phyloP scores from a whole-genome alignment of 306 rosid species.

The Rosa multiflora region DNA sequence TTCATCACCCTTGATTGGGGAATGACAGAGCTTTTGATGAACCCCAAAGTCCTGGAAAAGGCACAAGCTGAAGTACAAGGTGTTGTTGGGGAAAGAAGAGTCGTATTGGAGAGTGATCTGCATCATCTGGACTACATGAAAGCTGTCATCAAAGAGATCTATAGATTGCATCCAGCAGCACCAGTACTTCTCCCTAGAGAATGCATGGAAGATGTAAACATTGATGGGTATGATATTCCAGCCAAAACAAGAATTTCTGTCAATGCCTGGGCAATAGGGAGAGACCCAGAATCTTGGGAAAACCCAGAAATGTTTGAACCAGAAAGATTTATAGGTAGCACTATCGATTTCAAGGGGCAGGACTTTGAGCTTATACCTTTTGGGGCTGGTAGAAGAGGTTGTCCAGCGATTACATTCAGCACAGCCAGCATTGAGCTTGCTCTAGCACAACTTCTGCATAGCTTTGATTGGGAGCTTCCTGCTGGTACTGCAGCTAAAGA shows the following conservation, averaged over 20 bases:
- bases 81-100: slow-evolving; percentile 43
- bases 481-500: slow-evolving; percentile 39
- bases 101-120: slow-evolving; percentile 51
- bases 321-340: slow-evolving; percentile 55
- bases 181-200: slow-evolving; percentile 71
- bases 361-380: slow-evolving; percentile 65
- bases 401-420: slow-evolving; percentile 50
- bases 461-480: slow-evolving; percentile 71
- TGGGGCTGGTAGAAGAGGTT: slow-evolving; percentile 69
- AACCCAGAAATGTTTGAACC: slow-evolving; percentile 48
- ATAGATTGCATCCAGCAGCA: slow-evolving; percentile 57
- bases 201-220: slow-evolving; percentile 51
- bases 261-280: slow-evolving; percentile 63
- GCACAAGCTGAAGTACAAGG: slow-evolving; percentile 62
- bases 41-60: slow-evolving; percentile 47
- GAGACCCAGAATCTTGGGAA: slow-evolving; percentile 60
- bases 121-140: slow-evolving; percentile 48
- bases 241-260: slow-evolving; percentile 57
- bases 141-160: slow-evolving; percentile 58
- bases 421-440: slow-evolving; percentile 53
- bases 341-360: slow-evolving; percentile 53
- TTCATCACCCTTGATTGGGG: slow-evolving; percentile 67
- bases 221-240: slow-evolving; percentile 57
- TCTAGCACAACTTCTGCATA: slow-evolving; percentile 61
- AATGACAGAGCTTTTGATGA: slow-evolving; percentile 63